Percentiles rank a stretch among this genome's conserved stretches.
These are phyloP conservation scores for Alternaria sp. DNA, from an alignment of 2,329 filamentous ascomycete species.

Conservation along the genomic window DNA sequence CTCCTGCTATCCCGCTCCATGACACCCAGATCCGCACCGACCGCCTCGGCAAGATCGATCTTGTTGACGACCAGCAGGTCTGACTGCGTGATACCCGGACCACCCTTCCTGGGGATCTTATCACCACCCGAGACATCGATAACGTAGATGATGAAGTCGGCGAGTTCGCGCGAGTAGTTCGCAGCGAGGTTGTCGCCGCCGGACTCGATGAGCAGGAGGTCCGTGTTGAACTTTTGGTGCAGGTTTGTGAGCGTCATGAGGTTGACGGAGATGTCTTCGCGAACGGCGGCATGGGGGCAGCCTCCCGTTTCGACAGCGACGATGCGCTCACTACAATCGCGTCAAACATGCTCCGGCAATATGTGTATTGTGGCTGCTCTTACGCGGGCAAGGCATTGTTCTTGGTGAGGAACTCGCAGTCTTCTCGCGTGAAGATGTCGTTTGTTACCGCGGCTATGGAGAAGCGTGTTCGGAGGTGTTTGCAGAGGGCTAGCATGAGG, in stretches of 20 bases:
- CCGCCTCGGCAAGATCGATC: conserved; percentile 87
- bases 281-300: conserved; percentile 94
- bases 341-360: not conserved
- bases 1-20: conserved; percentile 95
- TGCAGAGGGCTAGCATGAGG: conserved; percentile 92
- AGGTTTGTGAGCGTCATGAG: conserved; percentile 90
- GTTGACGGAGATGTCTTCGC: conserved; percentile 95
- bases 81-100: conserved; percentile 95
- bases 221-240: conserved; percentile 78
- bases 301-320: conserved; percentile 96
- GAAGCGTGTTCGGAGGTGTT: conserved; percentile 78
- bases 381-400: conserved; percentile 79
- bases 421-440: conserved; percentile 97
- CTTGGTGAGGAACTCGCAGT: conserved; percentile 94
- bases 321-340: conserved; percentile 66
- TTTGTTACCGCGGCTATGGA: conserved; percentile 96
- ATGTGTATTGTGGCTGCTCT: conserved; percentile 1
- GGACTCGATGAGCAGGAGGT: conserved; percentile 91
- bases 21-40: conserved; percentile 87
- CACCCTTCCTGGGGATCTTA: conserved; percentile 95
- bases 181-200: conserved; percentile 96
- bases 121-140: conserved; percentile 97
- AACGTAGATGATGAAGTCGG: conserved; percentile 98
- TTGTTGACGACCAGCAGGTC: conserved; percentile 96
- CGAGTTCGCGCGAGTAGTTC: conserved; percentile 93